phyloP scores from a whole-genome alignment of 2,329 filamentous ascomycete species.

The Claviceps arundinis region DNA sequence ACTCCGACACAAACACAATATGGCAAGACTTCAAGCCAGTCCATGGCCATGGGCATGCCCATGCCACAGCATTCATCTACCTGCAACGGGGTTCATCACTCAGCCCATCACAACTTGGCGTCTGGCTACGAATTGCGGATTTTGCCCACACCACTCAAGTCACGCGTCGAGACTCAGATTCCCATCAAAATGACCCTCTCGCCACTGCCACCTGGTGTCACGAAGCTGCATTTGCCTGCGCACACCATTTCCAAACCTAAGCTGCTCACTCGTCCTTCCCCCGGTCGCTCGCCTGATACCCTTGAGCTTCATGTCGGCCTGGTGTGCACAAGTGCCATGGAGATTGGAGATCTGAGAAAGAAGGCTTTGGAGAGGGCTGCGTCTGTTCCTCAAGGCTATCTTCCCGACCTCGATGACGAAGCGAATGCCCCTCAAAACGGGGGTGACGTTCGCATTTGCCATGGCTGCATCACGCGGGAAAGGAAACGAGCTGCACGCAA shows the following conservation, averaged over 20 bases:
- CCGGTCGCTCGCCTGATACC: slow-evolving; percentile 55
- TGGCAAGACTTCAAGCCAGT: slow-evolving; percentile 7
- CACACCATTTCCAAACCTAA: slow-evolving; percentile 94
- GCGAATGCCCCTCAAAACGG: slow-evolving; percentile 69
- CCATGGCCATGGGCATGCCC: slow-evolving; percentile 5
- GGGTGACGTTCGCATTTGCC: slow-evolving; percentile 86
- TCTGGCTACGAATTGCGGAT: slow-evolving; percentile 38
- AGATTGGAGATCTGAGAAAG: slow-evolving; percentile 50
- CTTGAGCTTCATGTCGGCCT: slow-evolving; percentile 69
- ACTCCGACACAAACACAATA: slow-evolving; percentile 15
- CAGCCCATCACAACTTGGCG: slow-evolving; percentile 16
- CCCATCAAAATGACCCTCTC: slow-evolving; percentile 71
- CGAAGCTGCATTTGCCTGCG: slow-evolving; percentile 71
- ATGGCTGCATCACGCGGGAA: slow-evolving; percentile 83
- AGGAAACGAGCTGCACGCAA: slow-evolving; percentile 83
- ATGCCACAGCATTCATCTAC: slow-evolving; percentile 16
- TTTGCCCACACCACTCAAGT: slow-evolving; percentile 62
- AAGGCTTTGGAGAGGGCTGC: slow-evolving; percentile 51
- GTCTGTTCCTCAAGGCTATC: slow-evolving; percentile 23
- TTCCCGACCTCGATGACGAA: slow-evolving; percentile 37
- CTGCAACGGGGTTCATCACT: slow-evolving; percentile 10
- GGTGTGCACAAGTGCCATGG: slow-evolving; percentile 88
- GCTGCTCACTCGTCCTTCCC: slow-evolving; percentile 60
- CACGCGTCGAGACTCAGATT: slow-evolving; percentile 92
- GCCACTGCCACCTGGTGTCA: slow-evolving; percentile 60